Conservation (phyloP, 2,329 filamentous ascomycete species). For the Rutstroemia sp. region DNA sequence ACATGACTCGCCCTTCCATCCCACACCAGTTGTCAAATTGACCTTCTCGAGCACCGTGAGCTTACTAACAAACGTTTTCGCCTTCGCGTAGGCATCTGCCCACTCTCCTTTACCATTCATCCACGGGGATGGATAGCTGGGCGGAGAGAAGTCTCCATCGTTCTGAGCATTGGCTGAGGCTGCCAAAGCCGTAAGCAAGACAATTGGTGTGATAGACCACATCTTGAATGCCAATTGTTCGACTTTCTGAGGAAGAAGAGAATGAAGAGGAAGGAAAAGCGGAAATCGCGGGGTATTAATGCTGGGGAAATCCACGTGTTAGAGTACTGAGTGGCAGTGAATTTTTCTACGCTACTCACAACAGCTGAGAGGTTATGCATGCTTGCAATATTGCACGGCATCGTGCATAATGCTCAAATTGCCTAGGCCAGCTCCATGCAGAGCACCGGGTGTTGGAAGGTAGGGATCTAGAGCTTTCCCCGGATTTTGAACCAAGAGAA, state of each 20-base stretch:
- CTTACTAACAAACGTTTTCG: conserved; percentile 57
- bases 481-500: conserved; percentile 1
- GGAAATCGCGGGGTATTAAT: background rate
- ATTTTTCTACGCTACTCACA: background rate
- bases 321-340: background rate
- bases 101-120: conserved; percentile 38
- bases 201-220: conserved; percentile 16
- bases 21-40: conserved; percentile 83
- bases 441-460: background rate
- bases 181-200: conserved; percentile 14
- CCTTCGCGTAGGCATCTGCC: conserved; percentile 64
- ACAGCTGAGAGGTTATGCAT: background rate
- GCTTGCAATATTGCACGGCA: conserved; percentile 1
- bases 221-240: conserved; percentile 13
- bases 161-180: conserved; percentile 18
- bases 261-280: background rate
- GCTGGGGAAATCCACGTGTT: background rate
- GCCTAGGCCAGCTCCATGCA: conserved; percentile 1
- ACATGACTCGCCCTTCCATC: conserved; percentile 27
- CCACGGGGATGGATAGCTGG: conserved; percentile 30
- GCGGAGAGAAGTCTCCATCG: conserved; percentile 23
- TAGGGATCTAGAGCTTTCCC: background rate
- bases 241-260: background rate
- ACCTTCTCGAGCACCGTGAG: conserved; percentile 83
- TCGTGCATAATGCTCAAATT: conserved; percentile 1